Base-by-base conservation (phyloP, 2,329 filamentous ascomycete genomes). In the Graphiopsis chlorocephala region DNA sequence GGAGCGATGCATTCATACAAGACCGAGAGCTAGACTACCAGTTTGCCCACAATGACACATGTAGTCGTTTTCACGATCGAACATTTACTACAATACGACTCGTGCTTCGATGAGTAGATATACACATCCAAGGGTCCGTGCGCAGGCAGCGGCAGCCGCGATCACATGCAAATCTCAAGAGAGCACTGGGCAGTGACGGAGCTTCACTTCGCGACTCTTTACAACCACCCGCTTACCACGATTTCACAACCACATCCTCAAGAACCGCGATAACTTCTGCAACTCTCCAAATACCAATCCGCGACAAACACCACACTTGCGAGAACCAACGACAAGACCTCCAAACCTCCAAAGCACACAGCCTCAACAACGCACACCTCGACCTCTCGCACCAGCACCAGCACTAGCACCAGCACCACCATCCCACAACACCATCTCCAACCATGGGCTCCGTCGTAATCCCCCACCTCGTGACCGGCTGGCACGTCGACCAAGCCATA, bases 401-500 rank as follows among this genome's bases (percentile, higher is more conserved):
- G 20, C 17, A 53, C 29, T 20, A 53, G 20, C 33, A 20, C 47
- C 53, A 33, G 26, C 28, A 25, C 7, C 38, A 15, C 50, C 33
- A n/a, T n/a, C n/a, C n/a, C 4, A 29, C 8, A n/a, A 53, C 42
- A 47, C 8, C 29, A 8, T 10, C 10, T 38, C 17, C 53, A 28
- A 76, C 56, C 67, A 88, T 88, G 87, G 92, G 93, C 72, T 97
- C 93, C 73, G 91, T 97, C 68, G 91, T 96, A 58, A 88, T 99
- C 61, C 94, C 94, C 53, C 94, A 98, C 79, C 86, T 99, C 55
- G 86, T 87, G 72, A 93, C 91, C 48, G 95, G 92, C 78, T 99
- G 94, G 95, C 95, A 99, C 79, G 95, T 99, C 75, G 95, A 98
- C 83, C 93, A 98, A 81, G 93, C 93, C 68, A 97, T 97, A 75